Base-by-base conservation (phyloP, 768 basidiomycete species). In the Basidioascus undulatus region DNA sequence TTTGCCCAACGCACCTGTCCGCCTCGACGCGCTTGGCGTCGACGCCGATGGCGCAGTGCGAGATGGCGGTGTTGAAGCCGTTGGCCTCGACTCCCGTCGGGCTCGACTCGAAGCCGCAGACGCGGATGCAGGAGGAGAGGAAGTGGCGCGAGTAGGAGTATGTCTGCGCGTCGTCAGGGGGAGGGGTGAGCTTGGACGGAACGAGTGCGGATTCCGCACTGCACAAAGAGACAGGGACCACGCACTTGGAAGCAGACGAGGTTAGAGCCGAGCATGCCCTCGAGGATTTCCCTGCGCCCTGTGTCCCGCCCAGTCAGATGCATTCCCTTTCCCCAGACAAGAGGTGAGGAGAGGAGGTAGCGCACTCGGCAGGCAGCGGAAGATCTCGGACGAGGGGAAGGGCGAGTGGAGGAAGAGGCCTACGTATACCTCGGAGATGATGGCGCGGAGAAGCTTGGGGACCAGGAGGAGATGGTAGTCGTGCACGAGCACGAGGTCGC, bases 341-440 rank as follows among this genome's bases (percentile, higher is more conserved):
- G 46, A 19, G 15, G 16, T 35, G 20, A 35, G 13, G 11, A 1
- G 12, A 45, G 26, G 40, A 41, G 18, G 16, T 13, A 18, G 36
- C 76, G 57, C 49, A 79, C 82, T 72, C 2, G 86, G 84, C 32
- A 92, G 61, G 58, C 81, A 89, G 41, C 87, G 66, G 66, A 96
- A 98, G 48, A 94, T 77, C 54, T 98, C 89, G 46, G 77, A 81
- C 55, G 76, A 81, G 5, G 89, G 89, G 74, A 94, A 96, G 11
- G 89, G 87, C 1, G 89, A 94, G 61, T 98, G 89, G 34, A 94
- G 77, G 60, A 94, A 98, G 45, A 98, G 69, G 4, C 87, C 89
- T 32, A 89, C 64, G 45, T 74, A 69, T n/a, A n/a, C n/a, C n/a
- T n/a, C n/a, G n/a, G n/a, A n/a, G 39, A 63, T 56, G 36, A 70